Conservation (phyloP, 2,329 filamentous ascomycete genomes). For the Colletotrichum liaoningense region DNA sequence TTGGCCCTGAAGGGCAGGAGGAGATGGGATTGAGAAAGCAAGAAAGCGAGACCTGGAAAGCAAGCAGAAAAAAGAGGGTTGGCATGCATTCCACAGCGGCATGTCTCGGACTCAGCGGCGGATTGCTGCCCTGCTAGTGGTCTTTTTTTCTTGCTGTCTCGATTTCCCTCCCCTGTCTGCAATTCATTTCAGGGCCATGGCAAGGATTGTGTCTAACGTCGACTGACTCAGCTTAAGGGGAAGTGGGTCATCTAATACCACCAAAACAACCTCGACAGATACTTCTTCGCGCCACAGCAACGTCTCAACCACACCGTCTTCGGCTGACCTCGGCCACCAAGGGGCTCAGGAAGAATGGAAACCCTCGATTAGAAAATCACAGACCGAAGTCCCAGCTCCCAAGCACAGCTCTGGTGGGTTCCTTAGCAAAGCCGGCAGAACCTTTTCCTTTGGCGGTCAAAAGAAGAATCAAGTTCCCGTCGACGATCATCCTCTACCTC, state of each 20-base stretch:
- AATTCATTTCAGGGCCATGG: conserved; percentile 38
- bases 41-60: neutral
- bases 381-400: conserved; percentile 52
- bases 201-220: conserved; percentile 42
- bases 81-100: conserved; percentile 35
- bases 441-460: conserved; percentile 69
- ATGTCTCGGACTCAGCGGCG: conserved; percentile 34
- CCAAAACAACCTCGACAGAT: conserved; percentile 69
- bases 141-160: conserved; percentile 21
- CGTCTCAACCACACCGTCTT: conserved; percentile 71
- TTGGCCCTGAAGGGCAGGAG: conserved; percentile 6
- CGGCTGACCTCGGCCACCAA: conserved; percentile 56
- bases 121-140: conserved; percentile 21
- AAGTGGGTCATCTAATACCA: conserved; percentile 71
- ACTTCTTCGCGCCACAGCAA: conserved; percentile 72
- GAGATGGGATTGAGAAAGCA: neutral
- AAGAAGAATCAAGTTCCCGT: conserved; percentile 59
- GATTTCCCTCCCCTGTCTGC: conserved; percentile 31
- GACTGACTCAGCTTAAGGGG: conserved; percentile 59
- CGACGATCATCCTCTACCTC: conserved; percentile 48
- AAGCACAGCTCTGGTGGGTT: conserved; percentile 62
- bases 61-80: conserved; percentile 9
- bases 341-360: conserved; percentile 54
- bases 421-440: conserved; percentile 66
- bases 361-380: conserved; percentile 49